Base-by-base conservation (phyloP, 768 basidiomycete genomes). In the Rhodosporidiobolus sp. region DNA sequence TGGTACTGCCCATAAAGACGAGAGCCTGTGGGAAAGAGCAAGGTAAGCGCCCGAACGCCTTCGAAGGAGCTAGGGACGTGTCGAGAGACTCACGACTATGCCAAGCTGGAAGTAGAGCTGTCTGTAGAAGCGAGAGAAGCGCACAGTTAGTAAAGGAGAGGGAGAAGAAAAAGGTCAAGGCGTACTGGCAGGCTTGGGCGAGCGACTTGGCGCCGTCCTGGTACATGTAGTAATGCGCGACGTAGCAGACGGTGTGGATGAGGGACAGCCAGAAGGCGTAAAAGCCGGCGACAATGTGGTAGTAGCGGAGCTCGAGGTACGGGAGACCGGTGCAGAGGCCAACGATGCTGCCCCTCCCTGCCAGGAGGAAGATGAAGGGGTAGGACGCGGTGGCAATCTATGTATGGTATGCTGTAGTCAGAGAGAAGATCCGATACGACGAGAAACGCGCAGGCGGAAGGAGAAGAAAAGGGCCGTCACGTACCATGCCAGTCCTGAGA, bases 301-400 rank as follows among this genome's bases (percentile, higher is more conserved):
- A 58, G 55, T 45, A 50, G 6, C 56, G 54, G 24, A 65, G 45
- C 3, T n/a, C 32, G 45, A 57, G 53, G 64, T 65, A 65, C 22
- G n/a, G n/a, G 20, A 65, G 19, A 57, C 65, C 65, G 49, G 65
- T 65, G 26, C 57, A 28, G 46, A 57, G 20, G 19, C 24, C 34
- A 9, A 67, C 58, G 28, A 30, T 11, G 22, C 35, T 45, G 38
- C 48, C 49, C 3, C 65, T 34, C 0, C 65, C 65, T 3, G 34
- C 48, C 22, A 59, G 35, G 28, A 56, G 34, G 50, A 52, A 67
- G 17, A 67, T 19, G 20, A 60, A 43, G 10, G 65, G 65, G n/a
- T 60, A 52, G 38, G 30, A 43, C 34, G 50, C 58, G 5, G 43
- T 49, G 14, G 65, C 65, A 12, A 59, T 45, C 16, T n/a, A n/a